Conservation (phyloP, 2,329 filamentous ascomycete genomes). For the Penicillium sp. region DNA sequence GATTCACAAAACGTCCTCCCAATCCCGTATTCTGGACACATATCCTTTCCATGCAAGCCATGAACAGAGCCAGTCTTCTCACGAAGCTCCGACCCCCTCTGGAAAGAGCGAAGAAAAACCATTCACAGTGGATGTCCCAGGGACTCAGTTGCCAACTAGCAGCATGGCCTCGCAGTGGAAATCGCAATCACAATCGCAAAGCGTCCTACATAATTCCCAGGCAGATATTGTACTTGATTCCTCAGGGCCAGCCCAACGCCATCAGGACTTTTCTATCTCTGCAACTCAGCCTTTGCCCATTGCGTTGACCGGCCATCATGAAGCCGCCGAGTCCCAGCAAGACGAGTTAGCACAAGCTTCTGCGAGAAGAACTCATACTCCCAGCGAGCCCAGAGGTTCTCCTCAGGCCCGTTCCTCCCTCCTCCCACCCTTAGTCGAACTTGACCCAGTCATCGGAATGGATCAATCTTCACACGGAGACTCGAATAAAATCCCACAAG, state of each 20-base stretch:
- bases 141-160: slow-evolving; percentile 28
- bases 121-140: slow-evolving; percentile 17
- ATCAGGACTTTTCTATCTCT: slow-evolving; percentile 8
- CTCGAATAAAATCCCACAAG: background rate
- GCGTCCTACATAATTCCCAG: slow-evolving; percentile 2
- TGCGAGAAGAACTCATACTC: background rate
- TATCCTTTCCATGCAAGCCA: slow-evolving; percentile 27
- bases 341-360: slow-evolving; percentile 6
- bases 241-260: slow-evolving; percentile 19
- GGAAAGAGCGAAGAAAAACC: background rate
- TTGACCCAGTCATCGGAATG: slow-evolving; percentile 11
- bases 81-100: slow-evolving; percentile 13
- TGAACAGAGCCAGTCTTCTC: slow-evolving; percentile 15
- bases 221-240: slow-evolving; percentile 25
- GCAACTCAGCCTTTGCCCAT: slow-evolving; percentile 16
- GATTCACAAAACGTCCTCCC: slow-evolving; percentile 32
- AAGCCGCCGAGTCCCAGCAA: slow-evolving; percentile 5
- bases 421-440: background rate
- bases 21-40: slow-evolving; percentile 36
- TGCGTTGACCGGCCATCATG: slow-evolving; percentile 22
- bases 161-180: slow-evolving; percentile 9
- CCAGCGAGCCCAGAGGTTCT: slow-evolving; percentile 4
- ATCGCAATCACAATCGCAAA: slow-evolving; percentile 20
- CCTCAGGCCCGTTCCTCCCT: background rate
- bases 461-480: slow-evolving; percentile 16